Base-by-base conservation (phyloP, 768 basidiomycete genomes). In the Mycena leptocephala region DNA sequence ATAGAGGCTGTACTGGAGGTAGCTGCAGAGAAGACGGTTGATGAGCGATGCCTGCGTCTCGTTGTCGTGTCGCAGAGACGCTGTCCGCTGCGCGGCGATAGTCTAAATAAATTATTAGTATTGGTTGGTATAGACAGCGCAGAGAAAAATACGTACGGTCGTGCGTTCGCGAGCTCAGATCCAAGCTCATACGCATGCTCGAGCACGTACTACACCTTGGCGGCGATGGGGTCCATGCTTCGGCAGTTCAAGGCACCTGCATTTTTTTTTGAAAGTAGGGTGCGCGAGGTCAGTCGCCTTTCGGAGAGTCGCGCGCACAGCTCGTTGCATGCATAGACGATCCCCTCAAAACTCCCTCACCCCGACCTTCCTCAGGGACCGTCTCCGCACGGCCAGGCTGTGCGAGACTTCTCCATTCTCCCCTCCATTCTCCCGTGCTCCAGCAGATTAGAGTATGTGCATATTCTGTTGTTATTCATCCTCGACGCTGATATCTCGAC, bases 191-290 rank as follows among this genome's bases (percentile, higher is more conserved):
- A 96, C 0, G 94, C 89, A 70, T 97, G 90, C 76, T 96, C 96
- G 8, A 98, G 94, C 43, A 97, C 97, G 82, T 95, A 98, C 95
- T 96, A 99, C 62, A 98, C 89, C 82, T 96, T 97, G 24, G 95
- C 95, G 41, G 97, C 94, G 79, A 99, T 94, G 22, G 96, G 93
- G 84, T 99, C 98, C 92, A 99, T 93, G 78, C 96, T 97, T 63
- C 98, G 87, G 37, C 97, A 91, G 82, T 97, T 98, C 61, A 95
- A n/a, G n/a, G 87, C 5, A 90, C 87, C 79, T 96, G 94, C 84
- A 98, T 94, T 83, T 94, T n/a, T n/a, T 94, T 79, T 93, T 90
- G 1, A 95, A 92, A 0, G 95, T 96, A 78, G 94, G 91, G 64
- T 92, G 89, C 0, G 94, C 91, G 39, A 97, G 89, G 22, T 91